Conservation (phyloP, 768 basidiomycete species). For the Lactifluus subvellereus region DNA sequence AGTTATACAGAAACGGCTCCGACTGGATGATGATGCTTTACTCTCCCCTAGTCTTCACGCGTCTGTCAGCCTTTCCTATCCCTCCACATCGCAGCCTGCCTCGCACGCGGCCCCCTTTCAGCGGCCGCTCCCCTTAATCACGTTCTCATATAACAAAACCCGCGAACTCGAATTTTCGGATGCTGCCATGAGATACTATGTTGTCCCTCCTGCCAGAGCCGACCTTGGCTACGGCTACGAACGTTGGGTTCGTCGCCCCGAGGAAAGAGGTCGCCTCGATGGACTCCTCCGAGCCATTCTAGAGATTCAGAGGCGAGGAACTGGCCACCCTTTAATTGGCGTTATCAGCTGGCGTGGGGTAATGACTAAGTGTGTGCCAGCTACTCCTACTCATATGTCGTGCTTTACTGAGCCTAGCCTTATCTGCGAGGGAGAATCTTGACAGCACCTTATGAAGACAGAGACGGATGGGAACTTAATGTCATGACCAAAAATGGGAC, state of each 20-base stretch:
- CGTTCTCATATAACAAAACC: slow-evolving; percentile 63
- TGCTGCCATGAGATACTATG: slow-evolving; percentile 64
- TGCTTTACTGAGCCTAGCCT: slow-evolving; percentile 21
- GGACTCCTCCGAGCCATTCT: slow-evolving; percentile 54
- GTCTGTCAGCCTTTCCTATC: slow-evolving; percentile 24
- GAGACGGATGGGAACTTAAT: slow-evolving; percentile 77
- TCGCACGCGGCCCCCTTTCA: slow-evolving; percentile 46
- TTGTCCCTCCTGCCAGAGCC: slow-evolving; percentile 58
- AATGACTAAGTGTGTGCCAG: slow-evolving; percentile 64
- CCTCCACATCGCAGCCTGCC: slow-evolving; percentile 17
- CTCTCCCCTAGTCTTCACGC: neutral
- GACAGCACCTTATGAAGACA: slow-evolving; percentile 75
- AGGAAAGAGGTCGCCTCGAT: slow-evolving; percentile 64
- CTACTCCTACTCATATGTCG: slow-evolving; percentile 1
- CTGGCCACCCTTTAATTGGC: slow-evolving; percentile 41
- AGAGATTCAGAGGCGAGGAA: slow-evolving; percentile 36
- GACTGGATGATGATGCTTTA: neutral
- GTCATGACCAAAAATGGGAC: slow-evolving; percentile 70
- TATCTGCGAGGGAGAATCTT: slow-evolving; percentile 56
- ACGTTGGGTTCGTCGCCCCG: slow-evolving; percentile 60
- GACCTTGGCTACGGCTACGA: slow-evolving; percentile 69
- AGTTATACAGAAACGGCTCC: neutral
- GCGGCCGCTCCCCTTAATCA: slow-evolving; percentile 58
- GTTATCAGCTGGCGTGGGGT: slow-evolving; percentile 76
- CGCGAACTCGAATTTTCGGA: slow-evolving; percentile 59